Evolutionary conservation across 139 green algal species (phyloP), one percentile per base, ranked within the genome.

Genomic region (Micromonas commoda): DNA sequence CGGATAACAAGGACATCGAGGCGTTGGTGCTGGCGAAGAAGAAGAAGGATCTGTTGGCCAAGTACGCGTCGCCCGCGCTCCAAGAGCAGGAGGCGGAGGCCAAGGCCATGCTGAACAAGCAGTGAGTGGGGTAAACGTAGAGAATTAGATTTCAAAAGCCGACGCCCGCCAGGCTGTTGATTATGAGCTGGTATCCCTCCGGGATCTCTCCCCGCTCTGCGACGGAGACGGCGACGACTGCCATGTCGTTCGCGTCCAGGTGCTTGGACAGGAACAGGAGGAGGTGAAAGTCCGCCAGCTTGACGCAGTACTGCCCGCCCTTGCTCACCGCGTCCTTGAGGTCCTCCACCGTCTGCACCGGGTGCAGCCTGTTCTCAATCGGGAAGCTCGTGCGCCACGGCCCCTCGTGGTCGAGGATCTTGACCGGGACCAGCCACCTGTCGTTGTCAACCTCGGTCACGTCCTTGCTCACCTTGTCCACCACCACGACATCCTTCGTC

Each of bases 251-350:
- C 26, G 31, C 61, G 63, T 96, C 90, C 24, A 99, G 82, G 79
- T 96, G 90, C 68, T 89, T 88, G 6, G 90, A 85, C 52, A 99
- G 85, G 85, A 91, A 99, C 61, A 99, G 86, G 60, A 99, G 87
- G 52, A 97, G 82, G 83, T 99, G 95, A 79, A 97, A 95, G 84
- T 99, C 95, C 1, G 89, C 78, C 1, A 98, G 82, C 1, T 84
- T 82, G 73, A 91, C 82, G 68, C 77, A 78, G 81, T 94, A 98
- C 2, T 88, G 82, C 72, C 60, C 52, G 61, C 32, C 79, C 28
- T 74, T 45, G 19, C 73, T 77, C 60, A 99, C 81, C 71, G 96
- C 88, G n/a, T 90, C 81, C 51, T 83, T 87, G 33, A 98, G 84
- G 35, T 75, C 68, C 76, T 97, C 91, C 6, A 84, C 45, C 20